Evolutionary conservation across 1,284 basidiomycete genomes (phyloP).

Genomic region (Cutaneotrichosporon cutaneum): DNA sequence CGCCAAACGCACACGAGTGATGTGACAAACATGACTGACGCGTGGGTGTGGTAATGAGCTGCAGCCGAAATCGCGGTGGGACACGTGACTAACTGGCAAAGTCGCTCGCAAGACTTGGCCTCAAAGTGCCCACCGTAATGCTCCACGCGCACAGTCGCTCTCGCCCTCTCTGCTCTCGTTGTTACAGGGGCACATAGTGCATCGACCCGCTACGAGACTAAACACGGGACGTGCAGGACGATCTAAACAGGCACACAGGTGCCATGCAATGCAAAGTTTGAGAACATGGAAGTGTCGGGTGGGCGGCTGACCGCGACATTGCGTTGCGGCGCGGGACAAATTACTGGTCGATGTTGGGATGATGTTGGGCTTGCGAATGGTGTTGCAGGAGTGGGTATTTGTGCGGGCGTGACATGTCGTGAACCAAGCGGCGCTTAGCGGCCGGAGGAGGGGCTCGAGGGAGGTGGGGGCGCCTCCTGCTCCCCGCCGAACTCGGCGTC

Average conservation of each 20-base stretch:
- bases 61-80: not conserved
- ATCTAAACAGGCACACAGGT: constrained; percentile 18
- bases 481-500: constrained; percentile 20
- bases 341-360: constrained; percentile 1
- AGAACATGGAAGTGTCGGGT: not conserved
- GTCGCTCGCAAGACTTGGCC: too few relatives aligned
- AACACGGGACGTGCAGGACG: constrained; percentile 5
- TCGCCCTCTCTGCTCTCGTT: not conserved
- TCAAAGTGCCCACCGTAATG: too few relatives aligned
- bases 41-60: not conserved
- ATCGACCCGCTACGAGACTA: constrained; percentile 16
- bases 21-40: not conserved
- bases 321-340: not conserved
- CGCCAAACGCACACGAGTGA: not conserved
- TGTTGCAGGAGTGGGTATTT: constrained; percentile 1
- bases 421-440: not conserved
- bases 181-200: constrained; percentile 13
- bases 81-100: not conserved
- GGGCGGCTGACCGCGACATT: not conserved
- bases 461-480: constrained; percentile 16
- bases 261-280: constrained; percentile 22
- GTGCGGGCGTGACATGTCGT: constrained; percentile 4
- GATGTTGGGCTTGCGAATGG: not conserved
- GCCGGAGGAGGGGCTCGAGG: not conserved
- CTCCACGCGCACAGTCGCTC: not conserved